phyloP scores from a whole-genome alignment of 83 land plant genomes.

The Thuja plicata region DNA sequence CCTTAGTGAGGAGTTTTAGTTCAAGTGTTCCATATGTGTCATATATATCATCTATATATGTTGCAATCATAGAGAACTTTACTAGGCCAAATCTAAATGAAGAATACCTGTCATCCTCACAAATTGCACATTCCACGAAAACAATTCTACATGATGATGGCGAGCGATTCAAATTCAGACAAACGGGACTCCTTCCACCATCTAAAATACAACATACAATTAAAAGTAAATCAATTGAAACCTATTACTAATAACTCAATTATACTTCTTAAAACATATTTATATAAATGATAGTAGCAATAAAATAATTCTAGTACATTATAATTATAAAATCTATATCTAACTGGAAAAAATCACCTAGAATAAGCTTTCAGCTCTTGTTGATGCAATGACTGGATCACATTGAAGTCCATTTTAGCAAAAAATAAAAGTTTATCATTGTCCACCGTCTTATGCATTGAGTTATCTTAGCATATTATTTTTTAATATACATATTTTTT shows the following conservation, averaged over 20 bases:
- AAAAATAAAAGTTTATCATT: constrained; percentile 23
- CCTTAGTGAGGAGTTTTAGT: constrained; percentile 37
- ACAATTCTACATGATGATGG: constrained; percentile 36
- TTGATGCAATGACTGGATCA: constrained; percentile 28
- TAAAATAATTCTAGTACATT: too few relatives aligned
- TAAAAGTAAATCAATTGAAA: neutral
- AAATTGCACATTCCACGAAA: constrained; percentile 14
- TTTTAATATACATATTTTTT: neutral
- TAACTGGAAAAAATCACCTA: constrained; percentile 2
- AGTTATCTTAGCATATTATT: neutral
- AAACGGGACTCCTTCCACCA: constrained; percentile 35
- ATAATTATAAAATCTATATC: too few relatives aligned
- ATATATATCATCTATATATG: constrained; percentile 40
- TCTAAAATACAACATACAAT: constrained; percentile 14
- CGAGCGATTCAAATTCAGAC: constrained; percentile 27
- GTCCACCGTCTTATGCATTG: too few relatives aligned
- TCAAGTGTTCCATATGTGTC: constrained; percentile 53
- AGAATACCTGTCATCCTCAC: constrained; percentile 19
- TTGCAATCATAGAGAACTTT: constrained; percentile 14
- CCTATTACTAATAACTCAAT: too few relatives aligned
- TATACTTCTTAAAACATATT: too few relatives aligned
- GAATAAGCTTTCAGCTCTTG: constrained; percentile 24
- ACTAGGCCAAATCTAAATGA: constrained; percentile 9
- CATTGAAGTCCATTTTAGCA: constrained; percentile 45
- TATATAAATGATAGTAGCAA: too few relatives aligned